Percentiles rank a stretch among this genome's conserved stretches.
Conservation (phyloP, 2,329 filamentous ascomycete genomes). For the Pezicula neosporulosa region DNA sequence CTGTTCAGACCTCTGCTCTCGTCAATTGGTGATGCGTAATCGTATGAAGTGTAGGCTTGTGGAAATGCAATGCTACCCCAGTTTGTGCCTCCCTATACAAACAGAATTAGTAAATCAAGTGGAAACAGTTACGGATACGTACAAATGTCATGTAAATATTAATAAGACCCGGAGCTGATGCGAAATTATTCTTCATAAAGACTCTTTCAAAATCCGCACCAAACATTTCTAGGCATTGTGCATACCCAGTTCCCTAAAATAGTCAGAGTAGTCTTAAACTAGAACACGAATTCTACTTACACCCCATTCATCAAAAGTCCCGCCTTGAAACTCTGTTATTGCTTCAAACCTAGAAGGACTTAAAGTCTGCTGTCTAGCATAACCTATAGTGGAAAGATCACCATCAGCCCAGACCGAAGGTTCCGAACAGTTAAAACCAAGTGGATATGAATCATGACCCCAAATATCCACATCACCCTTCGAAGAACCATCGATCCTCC, state of each 20-base stretch:
- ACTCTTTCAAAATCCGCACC: slow-evolving; percentile 69
- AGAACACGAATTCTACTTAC: background rate
- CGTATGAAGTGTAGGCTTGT: slow-evolving; percentile 52
- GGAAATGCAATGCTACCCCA: slow-evolving; percentile 74
- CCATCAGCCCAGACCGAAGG: slow-evolving; percentile 2
- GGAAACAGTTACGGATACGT: no score
- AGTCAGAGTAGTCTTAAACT: background rate
- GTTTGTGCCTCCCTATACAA: slow-evolving; percentile 67
- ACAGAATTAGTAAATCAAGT: slow-evolving; percentile 16
- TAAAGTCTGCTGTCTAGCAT: slow-evolving; percentile 47
- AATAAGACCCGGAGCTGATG: slow-evolving; percentile 61
- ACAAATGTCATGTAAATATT: slow-evolving; percentile 66
- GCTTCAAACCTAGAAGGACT: slow-evolving; percentile 63
- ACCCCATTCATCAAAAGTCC: slow-evolving; percentile 17
- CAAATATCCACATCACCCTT: slow-evolving; percentile 17
- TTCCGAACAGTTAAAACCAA: slow-evolving; percentile 3
- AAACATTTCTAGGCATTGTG: slow-evolving; percentile 58
- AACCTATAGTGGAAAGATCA: slow-evolving; percentile 43
- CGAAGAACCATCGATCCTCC: background rate
- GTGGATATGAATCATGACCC: slow-evolving; percentile 35
- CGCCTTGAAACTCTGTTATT: slow-evolving; percentile 51
- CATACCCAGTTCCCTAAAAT: background rate
- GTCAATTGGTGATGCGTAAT: slow-evolving; percentile 27
- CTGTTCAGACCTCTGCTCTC: slow-evolving; percentile 11
- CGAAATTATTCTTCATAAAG: slow-evolving; percentile 71